Evolutionary conservation across 2,329 filamentous ascomycete genomes (phyloP).

Genomic region (Plenodomus biglobosus): DNA sequence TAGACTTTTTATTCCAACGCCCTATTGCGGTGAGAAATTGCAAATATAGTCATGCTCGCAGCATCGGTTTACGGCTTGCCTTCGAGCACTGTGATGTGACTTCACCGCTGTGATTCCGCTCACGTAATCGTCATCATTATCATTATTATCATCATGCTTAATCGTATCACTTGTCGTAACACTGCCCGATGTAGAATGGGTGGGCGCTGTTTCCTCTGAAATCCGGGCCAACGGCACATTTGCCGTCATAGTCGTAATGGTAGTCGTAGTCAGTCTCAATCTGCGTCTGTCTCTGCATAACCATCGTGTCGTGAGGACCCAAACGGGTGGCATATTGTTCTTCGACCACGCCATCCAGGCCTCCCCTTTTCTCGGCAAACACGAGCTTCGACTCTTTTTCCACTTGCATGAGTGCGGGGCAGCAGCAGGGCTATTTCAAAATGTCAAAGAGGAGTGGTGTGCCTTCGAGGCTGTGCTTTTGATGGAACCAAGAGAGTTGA

Average conservation of each 20-base stretch:
- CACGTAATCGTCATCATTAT: background rate
- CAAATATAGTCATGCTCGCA: background rate
- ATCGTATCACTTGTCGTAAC: too few species aligned
- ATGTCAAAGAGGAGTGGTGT: slow-evolving; percentile 22
- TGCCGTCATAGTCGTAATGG: too few species aligned
- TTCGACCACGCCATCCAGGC: slow-evolving; percentile 5
- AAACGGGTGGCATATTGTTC: slow-evolving; percentile 8
- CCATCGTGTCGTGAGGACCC: slow-evolving; percentile 10
- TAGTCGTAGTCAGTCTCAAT: too few species aligned
- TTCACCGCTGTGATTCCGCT: background rate
- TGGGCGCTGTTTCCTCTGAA: background rate
- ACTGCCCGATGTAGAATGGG: background rate
- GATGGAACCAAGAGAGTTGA: background rate
- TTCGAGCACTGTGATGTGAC: background rate
- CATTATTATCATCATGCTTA: background rate
- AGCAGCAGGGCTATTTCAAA: slow-evolving; percentile 27
- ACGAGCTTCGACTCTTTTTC: slow-evolving; percentile 21
- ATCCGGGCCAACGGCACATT: too few species aligned
- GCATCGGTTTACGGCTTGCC: background rate
- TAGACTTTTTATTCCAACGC: too few species aligned
- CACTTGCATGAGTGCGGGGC: slow-evolving; percentile 26
- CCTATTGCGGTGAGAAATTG: background rate
- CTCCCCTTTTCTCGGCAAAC: slow-evolving; percentile 9
- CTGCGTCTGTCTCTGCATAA: background rate
- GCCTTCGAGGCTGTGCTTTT: slow-evolving; percentile 6